Evolutionary conservation across 768 basidiomycete genomes (phyloP).

Genomic region (Sarcodon aspratus): DNA sequence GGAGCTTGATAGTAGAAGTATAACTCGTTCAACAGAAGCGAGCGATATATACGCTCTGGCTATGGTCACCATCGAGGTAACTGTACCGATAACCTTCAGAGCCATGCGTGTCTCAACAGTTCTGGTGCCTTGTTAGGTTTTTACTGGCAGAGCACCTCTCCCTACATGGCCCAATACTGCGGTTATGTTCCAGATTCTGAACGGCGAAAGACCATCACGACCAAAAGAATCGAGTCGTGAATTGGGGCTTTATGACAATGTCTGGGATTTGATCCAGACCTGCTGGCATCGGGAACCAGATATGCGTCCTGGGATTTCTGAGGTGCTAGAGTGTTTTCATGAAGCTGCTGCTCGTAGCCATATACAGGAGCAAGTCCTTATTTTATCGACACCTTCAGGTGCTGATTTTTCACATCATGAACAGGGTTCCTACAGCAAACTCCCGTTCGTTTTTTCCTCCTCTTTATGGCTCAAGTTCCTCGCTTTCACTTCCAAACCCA

Average conservation of each 20-base stretch:
- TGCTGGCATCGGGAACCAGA: not conserved
- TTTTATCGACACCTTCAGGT: too few relatives aligned
- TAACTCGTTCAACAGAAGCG: not conserved
- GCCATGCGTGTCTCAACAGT: not conserved
- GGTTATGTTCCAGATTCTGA: not conserved
- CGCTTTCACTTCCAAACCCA: too few relatives aligned
- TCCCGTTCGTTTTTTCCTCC: too few relatives aligned
- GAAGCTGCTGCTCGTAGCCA: too few relatives aligned
- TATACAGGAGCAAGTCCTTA: too few relatives aligned
- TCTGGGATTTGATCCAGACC: not conserved
- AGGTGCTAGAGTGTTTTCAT: too few relatives aligned
- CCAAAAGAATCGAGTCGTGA: not conserved
- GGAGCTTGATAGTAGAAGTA: not conserved
- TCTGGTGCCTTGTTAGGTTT: not conserved
- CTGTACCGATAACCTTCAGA: not conserved
- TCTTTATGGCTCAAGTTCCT: too few relatives aligned
- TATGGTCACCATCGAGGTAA: slow-evolving; percentile 1
- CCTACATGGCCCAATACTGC: not conserved
- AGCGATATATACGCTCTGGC: slow-evolving; percentile 9
- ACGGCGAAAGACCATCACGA: not conserved
- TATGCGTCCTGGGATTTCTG: not conserved
- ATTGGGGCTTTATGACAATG: not conserved
- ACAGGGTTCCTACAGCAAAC: too few relatives aligned
- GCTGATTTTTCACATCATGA: too few relatives aligned
- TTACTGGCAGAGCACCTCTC: not conserved